Evolutionary conservation across 352 stramenopile genomes (phyloP), one percentile per base, ranked within the genome.

Genomic region (Phytopythium helicoides): DNA sequence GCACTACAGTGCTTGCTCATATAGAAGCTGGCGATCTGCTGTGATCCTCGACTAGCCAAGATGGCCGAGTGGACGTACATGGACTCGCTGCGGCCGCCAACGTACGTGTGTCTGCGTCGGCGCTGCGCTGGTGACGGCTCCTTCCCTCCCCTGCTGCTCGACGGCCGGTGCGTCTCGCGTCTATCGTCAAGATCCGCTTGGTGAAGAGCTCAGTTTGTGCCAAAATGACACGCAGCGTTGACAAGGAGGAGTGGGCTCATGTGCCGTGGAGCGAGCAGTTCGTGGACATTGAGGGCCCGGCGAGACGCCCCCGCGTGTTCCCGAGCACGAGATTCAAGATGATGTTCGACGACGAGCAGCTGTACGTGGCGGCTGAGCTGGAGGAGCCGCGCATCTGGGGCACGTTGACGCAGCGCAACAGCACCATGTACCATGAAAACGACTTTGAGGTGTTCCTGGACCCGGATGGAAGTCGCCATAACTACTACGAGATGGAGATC

Each of bases 381-480:
- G 26, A 86, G 4, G 85, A 93, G 46, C 49, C 63, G 23, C 71
- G 83, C 52, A 84, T 95, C 50, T 95, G 82, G 82, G 85, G 81
- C 21, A 93, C 78, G 1, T 62, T 90, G 47, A 75, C 54, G 31
- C 47, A 71, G 7, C 76, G 85, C 60, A 90, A 95, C 66, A 73
- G 68, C 12, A 83, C 80, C 16, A 75, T 93, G 71, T 95, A 92
- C 65, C 81, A 94, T 41, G 87, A 97, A 59, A 96, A 95, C 54
- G 87, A 97, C 72, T 96, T 97, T 74, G 89, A 97, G 58, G 80
- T 97, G 9, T 97, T 97, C 53, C 71, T 97, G n/a, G 81, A 97
- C 63, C 84, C 82, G 9, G 72, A 86, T 52, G 81, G 81, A 22
- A 89, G 65, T 48, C 73, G 73, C 58, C 81, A 95, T 54, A 71